phyloP scores from a whole-genome alignment of 441 rosid species.

The Corymbia calophylla region DNA sequence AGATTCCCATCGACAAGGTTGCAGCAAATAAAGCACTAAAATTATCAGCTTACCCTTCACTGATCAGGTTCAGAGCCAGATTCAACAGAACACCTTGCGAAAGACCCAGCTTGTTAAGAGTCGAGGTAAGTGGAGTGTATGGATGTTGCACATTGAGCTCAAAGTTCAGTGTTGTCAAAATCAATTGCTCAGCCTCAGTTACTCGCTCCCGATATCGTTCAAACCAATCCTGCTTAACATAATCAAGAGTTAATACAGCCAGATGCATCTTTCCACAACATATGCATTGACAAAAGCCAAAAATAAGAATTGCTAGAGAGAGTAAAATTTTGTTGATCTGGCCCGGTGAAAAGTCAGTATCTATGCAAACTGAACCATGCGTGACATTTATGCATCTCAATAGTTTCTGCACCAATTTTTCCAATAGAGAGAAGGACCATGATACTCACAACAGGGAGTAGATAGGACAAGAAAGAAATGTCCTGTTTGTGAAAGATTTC shows the following conservation, averaged over 20 bases:
- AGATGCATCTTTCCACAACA: background rate
- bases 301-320: background rate
- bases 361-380: background rate
- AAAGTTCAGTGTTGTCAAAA: constrained; percentile 66
- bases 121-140: constrained; percentile 53
- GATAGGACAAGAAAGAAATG: constrained; percentile 43
- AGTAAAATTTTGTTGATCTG: background rate
- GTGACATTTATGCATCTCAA: background rate
- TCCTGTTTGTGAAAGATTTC: constrained; percentile 69
- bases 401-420: background rate
- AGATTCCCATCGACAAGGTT: background rate
- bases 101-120: constrained; percentile 62
- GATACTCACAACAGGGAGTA: constrained; percentile 59
- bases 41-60: constrained; percentile 60
- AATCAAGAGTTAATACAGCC: background rate
- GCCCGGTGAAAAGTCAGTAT: background rate
- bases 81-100: constrained; percentile 58
- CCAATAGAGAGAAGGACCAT: background rate
- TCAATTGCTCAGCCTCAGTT: constrained; percentile 68
- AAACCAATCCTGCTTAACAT: constrained; percentile 60
- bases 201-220: constrained; percentile 70
- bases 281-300: constrained; percentile 8
- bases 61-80: constrained; percentile 69
- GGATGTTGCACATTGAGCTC: constrained; percentile 81
- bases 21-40: background rate